Evolutionary conservation across 345 rosid species (phyloP).

Genomic region (Gossypioides kirkii): DNA sequence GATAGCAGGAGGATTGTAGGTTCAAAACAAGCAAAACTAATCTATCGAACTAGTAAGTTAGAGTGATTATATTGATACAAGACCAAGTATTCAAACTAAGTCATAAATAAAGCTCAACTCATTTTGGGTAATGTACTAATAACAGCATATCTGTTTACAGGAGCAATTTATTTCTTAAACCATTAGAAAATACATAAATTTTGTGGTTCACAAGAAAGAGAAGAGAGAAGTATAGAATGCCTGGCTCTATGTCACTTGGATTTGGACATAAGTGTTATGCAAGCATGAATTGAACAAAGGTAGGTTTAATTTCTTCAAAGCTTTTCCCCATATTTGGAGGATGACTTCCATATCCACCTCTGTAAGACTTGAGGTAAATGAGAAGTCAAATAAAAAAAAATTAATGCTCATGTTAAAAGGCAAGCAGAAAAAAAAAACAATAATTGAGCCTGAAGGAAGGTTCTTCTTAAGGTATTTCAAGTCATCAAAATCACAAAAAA

Average conservation of each 20-base stretch:
- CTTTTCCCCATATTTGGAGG: neutral
- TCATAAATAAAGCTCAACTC: neutral
- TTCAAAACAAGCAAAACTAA: neutral
- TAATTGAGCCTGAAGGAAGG: neutral
- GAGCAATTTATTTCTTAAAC: neutral
- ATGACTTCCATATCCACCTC: neutral
- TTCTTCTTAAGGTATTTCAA: neutral
- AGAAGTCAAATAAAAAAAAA: neutral
- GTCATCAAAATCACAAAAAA: neutral
- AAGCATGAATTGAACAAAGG: neutral
- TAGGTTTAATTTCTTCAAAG: neutral
- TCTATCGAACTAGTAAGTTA: neutral
- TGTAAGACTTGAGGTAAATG: neutral
- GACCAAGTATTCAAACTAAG: neutral
- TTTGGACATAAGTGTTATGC: neutral
- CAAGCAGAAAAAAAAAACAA: too few relatives aligned
- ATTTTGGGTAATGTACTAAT: neutral
- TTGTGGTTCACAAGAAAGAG: neutral
- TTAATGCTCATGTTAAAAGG: too few relatives aligned
- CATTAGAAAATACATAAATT: neutral
- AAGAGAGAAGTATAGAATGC: neutral
- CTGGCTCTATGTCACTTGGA: neutral
- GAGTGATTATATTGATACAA: neutral
- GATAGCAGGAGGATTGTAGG: neutral
- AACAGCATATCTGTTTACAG: neutral